phyloP scores from a whole-genome alignment of 2,329 filamentous ascomycete species.

The Gremmenia infestans region DNA sequence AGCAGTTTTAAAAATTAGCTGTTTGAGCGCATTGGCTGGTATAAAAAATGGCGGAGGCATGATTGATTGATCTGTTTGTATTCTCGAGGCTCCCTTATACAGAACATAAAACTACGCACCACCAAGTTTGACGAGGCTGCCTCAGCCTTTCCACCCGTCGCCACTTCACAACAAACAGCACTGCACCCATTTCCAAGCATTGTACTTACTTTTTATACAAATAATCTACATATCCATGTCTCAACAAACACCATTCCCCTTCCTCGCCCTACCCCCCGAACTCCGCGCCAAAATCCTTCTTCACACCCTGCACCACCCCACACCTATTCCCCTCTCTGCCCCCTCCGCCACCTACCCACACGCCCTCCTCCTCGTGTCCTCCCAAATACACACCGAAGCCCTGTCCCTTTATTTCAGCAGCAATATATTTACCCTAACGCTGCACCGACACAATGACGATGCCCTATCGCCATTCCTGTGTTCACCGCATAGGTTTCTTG shows the following conservation, averaged over 20 bases:
- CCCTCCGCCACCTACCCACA: conserved; percentile 13
- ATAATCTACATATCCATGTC: neutral
- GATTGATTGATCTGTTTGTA: conserved; percentile 3
- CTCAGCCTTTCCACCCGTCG: conserved; percentile 10
- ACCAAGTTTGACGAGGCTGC: conserved; percentile 9
- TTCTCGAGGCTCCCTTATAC: neutral
- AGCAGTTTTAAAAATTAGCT: conserved; percentile 1
- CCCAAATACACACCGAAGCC: conserved; percentile 25
- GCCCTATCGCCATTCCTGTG: conserved; percentile 20
- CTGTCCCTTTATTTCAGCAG: conserved; percentile 23
- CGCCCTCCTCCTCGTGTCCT: conserved; percentile 22
- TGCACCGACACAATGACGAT: conserved; percentile 13
- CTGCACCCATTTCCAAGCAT: neutral
- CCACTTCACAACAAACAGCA: neutral
- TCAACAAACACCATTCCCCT: conserved; percentile 12
- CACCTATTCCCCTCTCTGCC: conserved; percentile 4
- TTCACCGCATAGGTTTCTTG: conserved; percentile 13
- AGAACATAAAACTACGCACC: neutral
- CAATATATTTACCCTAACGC: conserved; percentile 23
- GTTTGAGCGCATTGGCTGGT: conserved; percentile 12
- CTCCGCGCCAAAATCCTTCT: conserved; percentile 22
- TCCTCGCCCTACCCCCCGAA: conserved; percentile 28
- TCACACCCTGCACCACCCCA: conserved; percentile 15
- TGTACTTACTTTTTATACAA: neutral
- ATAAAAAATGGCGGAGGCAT: conserved; percentile 20